These are phyloP conservation scores for Suhomyces sp. DNA, from an alignment of 805 yeast genomes.

Conservation along the genomic window DNA sequence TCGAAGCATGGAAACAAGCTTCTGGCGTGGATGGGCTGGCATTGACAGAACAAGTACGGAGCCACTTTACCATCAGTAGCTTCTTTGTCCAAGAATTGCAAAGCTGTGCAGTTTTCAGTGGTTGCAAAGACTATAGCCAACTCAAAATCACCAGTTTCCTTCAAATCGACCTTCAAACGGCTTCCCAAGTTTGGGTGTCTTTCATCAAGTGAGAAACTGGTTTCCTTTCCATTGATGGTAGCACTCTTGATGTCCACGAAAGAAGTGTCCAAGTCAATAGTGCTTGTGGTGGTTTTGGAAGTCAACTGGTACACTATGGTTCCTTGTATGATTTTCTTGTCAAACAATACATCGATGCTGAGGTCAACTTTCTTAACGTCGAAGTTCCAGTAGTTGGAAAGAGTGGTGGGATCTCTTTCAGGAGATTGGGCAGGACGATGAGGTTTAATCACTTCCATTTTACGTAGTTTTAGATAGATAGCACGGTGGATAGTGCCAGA, in stretches of 20 bases:
- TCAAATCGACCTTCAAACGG: constrained; percentile 18
- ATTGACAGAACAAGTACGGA: constrained; percentile 35
- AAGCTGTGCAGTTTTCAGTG: constrained; percentile 31
- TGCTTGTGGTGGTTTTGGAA: background rate
- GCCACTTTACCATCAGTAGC: constrained; percentile 28
- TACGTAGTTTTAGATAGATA: too few relatives aligned
- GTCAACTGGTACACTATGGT: constrained; percentile 19
- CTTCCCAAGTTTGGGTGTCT: constrained; percentile 24
- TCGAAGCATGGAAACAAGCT: constrained; percentile 37
- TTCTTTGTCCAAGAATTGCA: constrained; percentile 29
- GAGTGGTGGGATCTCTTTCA: constrained; percentile 72
- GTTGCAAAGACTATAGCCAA: constrained; percentile 22
- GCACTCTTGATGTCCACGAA: constrained; percentile 18
- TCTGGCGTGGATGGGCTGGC: constrained; percentile 36
- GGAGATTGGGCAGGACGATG: constrained; percentile 42
- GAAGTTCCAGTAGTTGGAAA: constrained; percentile 33
- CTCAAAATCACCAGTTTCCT: background rate
- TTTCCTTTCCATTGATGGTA: constrained; percentile 16
- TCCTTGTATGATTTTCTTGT: constrained; percentile 20
- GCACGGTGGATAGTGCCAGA: background rate
- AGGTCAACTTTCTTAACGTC: constrained; percentile 17
- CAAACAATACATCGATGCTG: constrained; percentile 23
- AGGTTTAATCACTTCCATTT: constrained; percentile 10
- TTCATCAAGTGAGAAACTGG: constrained; percentile 10
- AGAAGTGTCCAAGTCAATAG: constrained; percentile 26